Base-by-base conservation (phyloP, 805 yeast genomes). In the Kodamaea nitidulidarum region DNA sequence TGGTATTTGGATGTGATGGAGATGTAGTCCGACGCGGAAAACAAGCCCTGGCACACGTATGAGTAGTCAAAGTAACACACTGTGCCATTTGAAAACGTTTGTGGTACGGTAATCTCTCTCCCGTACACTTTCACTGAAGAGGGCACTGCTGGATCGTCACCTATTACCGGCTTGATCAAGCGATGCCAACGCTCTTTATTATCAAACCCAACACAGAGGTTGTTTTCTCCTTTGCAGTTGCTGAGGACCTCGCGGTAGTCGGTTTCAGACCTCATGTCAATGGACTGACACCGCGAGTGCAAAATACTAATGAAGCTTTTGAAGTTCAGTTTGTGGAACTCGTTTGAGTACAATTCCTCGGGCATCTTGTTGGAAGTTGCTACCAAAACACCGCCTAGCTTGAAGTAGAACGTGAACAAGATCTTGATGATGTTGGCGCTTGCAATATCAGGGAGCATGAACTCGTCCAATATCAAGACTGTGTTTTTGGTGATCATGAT, bases 311-410 rank as follows among this genome's bases (percentile, higher is more conserved):
- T 75, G 56, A 83, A 83, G 7, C 71, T 61, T 41, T 71, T 67
- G 53, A 83, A 80, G 35, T 78, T 78, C 4, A 68, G 60, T 47
- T 73, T 77, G 44, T 77, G 74, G 56, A 82, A 81, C 41, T 76
- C 80, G 9, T 79, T 79, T 3, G 85, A 73, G 49, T 83, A 83
- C 29, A 83, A 64, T 43, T 82, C 84, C 47, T 82, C 85, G 0
- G 90, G 90, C 11, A 82, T 61, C 52, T 84, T 70, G 48, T 83
- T 83, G 2, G 86, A 78, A 2, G 88, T 83, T 3, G 88, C 87
- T 15, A 83, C 81, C 32, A 83, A 57, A 0, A 83, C 85, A 4
- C 90, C 90, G 2, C 90, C 90, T 9, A 83, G 55, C 48, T 78
- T 81, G 65, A 83, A 82, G 60, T 76, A 83, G 54, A 76, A 80